Percentiles rank a stretch among this genome's conserved stretches.
Conservation (phyloP, 139 green algal species). For the Ettlia oleoabundans region DNA sequence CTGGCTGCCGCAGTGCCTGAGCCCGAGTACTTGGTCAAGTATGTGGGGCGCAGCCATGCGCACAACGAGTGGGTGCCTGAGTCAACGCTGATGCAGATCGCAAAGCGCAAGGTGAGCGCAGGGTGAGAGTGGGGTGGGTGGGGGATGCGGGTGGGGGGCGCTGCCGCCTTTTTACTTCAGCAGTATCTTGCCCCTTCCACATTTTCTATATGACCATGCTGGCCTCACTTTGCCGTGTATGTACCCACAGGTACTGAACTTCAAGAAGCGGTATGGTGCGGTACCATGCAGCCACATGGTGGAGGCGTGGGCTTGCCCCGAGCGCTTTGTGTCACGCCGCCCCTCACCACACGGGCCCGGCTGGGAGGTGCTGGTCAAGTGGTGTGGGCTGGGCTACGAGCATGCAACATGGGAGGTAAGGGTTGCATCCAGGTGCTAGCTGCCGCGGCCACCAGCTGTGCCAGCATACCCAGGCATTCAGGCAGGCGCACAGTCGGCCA, state of each 20-base stretch:
- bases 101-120: conserved; percentile 66
- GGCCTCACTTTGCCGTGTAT: neutral
- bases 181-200: too few relatives aligned
- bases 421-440: too few relatives aligned
- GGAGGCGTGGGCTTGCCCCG: conserved; percentile 62
- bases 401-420: conserved; percentile 84
- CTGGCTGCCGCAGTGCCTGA: conserved; percentile 37
- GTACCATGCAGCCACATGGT: conserved; percentile 52
- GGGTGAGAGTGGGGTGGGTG: too few relatives aligned
- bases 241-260: conserved; percentile 68
- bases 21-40: conserved; percentile 91
- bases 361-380: conserved; percentile 93
- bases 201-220: neutral
- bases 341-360: conserved; percentile 70
- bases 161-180: too few relatives aligned
- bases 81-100: conserved; percentile 66
- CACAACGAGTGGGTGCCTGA: conserved; percentile 88
- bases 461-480: too few relatives aligned
- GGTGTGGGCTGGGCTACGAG: conserved; percentile 78
- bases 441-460: too few relatives aligned
- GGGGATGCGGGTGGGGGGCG: too few relatives aligned
- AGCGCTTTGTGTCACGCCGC: conserved; percentile 63
- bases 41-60: conserved; percentile 70
- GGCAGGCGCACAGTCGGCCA: too few relatives aligned
- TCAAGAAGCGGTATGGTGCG: conserved; percentile 72